Conservation (phyloP, 2,329 filamentous ascomycete species). For the Alternaria burnsii region DNA sequence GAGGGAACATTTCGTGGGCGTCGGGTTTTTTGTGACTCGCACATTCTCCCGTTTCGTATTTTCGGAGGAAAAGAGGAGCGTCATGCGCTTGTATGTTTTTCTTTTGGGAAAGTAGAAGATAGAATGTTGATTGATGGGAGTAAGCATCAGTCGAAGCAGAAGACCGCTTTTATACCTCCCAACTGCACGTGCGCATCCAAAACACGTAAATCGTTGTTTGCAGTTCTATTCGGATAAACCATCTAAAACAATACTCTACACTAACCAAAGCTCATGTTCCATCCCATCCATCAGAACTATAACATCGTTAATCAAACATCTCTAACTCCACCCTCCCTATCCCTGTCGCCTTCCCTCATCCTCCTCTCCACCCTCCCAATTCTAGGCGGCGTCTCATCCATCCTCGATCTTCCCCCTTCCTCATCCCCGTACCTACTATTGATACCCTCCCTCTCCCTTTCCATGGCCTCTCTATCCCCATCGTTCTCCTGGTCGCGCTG, state of each 20-base stretch:
- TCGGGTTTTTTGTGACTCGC: no score
- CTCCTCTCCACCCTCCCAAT: constrained; percentile 45
- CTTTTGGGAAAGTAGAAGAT: not conserved
- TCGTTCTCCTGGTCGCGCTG: constrained; percentile 48
- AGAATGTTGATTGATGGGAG: not conserved
- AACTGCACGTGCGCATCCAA: not conserved
- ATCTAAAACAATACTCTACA: not conserved
- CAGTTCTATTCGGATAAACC: not conserved
- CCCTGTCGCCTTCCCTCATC: constrained; percentile 11
- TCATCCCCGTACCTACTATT: constrained; percentile 34
- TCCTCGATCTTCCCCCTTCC: constrained; percentile 28
- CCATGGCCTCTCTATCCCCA: constrained; percentile 36
- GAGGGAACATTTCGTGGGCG: no score
- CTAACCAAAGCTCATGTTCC: not conserved
- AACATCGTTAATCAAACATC: not conserved
- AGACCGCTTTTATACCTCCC: not conserved
- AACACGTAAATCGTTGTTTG: not conserved
- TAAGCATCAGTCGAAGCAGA: not conserved
- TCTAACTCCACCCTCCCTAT: not conserved
- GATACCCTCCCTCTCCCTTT: constrained; percentile 31
- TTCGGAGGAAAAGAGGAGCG: no score
- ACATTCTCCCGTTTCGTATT: no score
- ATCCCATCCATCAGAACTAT: not conserved
- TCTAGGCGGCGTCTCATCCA: constrained; percentile 51
- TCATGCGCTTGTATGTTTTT: no score